A percentile compares a stretch with the other conserved stretches of the same genome.
Evolutionary conservation across 225 moss, liverwort and hornwort species (phyloP).

Genomic region (Antitrichia curtipendula): DNA sequence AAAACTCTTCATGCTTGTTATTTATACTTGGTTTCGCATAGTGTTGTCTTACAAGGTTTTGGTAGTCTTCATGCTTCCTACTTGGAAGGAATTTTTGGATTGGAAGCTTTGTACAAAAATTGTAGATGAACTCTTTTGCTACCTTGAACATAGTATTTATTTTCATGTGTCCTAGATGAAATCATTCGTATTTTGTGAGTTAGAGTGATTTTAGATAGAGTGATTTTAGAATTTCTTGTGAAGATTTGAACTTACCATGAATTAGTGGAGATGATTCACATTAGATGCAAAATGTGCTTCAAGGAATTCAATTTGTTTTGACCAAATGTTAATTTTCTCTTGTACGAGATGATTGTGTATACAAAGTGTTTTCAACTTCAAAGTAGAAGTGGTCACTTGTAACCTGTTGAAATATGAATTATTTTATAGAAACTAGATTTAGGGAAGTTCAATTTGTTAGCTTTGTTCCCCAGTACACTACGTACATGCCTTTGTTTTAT

Average conservation of each 20-base stretch:
- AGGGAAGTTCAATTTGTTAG: not conserved
- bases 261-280: not conserved
- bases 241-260: not conserved
- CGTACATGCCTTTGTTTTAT: not conserved
- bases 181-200: not conserved
- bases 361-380: not conserved
- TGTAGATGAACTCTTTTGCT: not conserved
- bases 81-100: not conserved
- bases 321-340: accelerated
- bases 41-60: accelerated
- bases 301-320: not conserved
- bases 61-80: not conserved
- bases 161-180: not conserved
- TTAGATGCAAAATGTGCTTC: accelerated
- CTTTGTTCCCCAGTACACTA: not conserved
- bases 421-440: not conserved
- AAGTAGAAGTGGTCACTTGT: not conserved
- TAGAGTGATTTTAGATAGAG: not conserved
- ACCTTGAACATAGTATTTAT: not conserved
- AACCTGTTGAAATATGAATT: not conserved
- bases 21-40: not conserved
- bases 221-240: not conserved
- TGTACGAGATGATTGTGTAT: not conserved
- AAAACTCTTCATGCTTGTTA: not conserved
- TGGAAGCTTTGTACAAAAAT: accelerated